A percentile compares a stretch with the other conserved stretches of the same genome.
phyloP scores from a whole-genome alignment of 2,329 filamentous ascomycete species.

The Magnaporthiopsis rhizophila region DNA sequence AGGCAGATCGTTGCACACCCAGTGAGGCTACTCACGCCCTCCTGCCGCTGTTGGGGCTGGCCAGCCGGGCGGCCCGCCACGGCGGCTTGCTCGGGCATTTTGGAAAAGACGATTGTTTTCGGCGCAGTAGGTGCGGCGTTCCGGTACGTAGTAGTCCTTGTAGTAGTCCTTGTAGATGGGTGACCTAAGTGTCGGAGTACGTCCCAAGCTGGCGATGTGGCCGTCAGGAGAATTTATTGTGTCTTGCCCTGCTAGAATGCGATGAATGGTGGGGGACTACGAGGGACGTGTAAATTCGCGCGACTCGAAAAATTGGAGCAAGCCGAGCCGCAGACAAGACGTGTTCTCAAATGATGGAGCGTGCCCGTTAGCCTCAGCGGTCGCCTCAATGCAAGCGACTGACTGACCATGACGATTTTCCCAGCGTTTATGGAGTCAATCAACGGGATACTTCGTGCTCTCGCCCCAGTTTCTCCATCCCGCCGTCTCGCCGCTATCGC shows the following conservation, averaged over 20 bases:
- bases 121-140: neutral
- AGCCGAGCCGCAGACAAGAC: neutral
- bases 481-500: neutral
- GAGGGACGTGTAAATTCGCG: neutral
- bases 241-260: neutral
- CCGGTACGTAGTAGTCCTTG: no score
- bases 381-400: neutral
- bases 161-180: neutral
- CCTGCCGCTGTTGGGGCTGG: constrained; percentile 17
- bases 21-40: constrained; percentile 22
- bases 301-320: neutral
- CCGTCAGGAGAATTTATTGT: neutral
- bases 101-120: constrained; percentile 7
- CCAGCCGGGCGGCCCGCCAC: constrained; percentile 22
- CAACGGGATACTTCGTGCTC: no score
- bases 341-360: neutral
- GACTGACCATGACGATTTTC: neutral
- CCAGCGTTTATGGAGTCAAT: neutral
- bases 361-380: neutral
- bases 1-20: neutral
- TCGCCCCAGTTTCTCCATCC: neutral
- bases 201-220: neutral
- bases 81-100: constrained; percentile 26
- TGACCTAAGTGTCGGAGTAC: neutral
- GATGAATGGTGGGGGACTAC: neutral